phyloP scores from a whole-genome alignment of 2,329 filamentous ascomycete genomes.

The Botrytis fabae region DNA sequence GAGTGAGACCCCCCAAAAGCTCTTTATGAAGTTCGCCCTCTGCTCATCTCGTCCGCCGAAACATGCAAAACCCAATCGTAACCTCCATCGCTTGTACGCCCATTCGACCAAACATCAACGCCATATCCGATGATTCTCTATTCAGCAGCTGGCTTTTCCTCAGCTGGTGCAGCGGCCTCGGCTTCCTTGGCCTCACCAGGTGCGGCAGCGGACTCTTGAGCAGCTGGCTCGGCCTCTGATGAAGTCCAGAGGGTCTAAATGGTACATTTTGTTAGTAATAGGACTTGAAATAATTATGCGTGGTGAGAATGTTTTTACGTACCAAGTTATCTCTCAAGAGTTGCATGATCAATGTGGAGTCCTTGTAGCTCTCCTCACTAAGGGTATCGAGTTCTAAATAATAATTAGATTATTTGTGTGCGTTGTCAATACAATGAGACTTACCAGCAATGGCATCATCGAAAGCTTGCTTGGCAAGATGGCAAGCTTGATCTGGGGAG shows the following conservation, averaged over 20 bases:
- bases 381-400: constrained; percentile 80
- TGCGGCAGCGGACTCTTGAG: constrained; percentile 58
- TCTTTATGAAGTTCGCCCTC: constrained; percentile 32
- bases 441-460: constrained; percentile 90
- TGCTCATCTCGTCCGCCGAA: constrained; percentile 37
- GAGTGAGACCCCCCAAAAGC: constrained; percentile 38
- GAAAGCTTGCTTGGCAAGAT: constrained; percentile 99
- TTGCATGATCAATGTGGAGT: constrained; percentile 99
- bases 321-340: constrained; percentile 90
- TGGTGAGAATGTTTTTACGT: not conserved
- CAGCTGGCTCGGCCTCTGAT: constrained; percentile 87
- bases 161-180: constrained; percentile 52
- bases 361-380: constrained; percentile 97
- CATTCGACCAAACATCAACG: constrained; percentile 40
- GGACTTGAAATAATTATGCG: not conserved
- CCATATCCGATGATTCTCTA: constrained; percentile 37
- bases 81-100: constrained; percentile 36
- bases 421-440: constrained; percentile 37
- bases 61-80: constrained; percentile 38
- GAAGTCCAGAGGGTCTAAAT: constrained; percentile 96
- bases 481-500: constrained; percentile 95
- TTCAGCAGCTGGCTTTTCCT: constrained; percentile 40
- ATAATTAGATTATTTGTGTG: constrained; percentile 22
- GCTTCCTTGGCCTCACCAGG: constrained; percentile 49
- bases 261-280: constrained; percentile 19